phyloP scores from a whole-genome alignment of 148 eudicot species.

The Silene uniflora region DNA sequence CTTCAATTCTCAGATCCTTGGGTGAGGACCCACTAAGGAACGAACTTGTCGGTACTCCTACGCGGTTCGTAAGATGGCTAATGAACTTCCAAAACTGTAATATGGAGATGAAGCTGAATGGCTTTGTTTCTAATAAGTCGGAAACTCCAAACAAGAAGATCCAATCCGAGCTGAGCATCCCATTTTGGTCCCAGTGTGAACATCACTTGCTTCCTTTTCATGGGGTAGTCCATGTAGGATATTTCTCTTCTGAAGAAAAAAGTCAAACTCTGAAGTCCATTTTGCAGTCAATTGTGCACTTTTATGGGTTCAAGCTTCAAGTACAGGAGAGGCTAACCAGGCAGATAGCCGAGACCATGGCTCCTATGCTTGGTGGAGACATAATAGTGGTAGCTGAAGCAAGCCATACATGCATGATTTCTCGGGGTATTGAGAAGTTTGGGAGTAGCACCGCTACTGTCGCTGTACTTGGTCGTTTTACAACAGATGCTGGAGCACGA shows the following conservation, averaged over 20 bases:
- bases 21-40: conserved; percentile 82
- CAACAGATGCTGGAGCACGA: conserved; percentile 60
- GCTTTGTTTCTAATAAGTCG: conserved; percentile 30
- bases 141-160: conserved; percentile 26
- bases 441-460: conserved; percentile 84
- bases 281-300: conserved; percentile 72
- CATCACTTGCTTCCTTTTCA: conserved; percentile 94
- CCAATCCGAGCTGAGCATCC: conserved; percentile 53
- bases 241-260: conserved; percentile 33
- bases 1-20: conserved; percentile 54
- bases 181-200: conserved; percentile 91
- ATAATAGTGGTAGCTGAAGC: conserved; percentile 90
- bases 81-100: conserved; percentile 55
- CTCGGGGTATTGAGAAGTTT: conserved; percentile 86
- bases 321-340: conserved; percentile 93
- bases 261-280: conserved; percentile 44
- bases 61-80: conserved; percentile 70
- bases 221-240: conserved; percentile 88
- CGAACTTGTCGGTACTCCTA: conserved; percentile 74
- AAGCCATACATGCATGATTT: conserved; percentile 88
- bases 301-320: conserved; percentile 86
- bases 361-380: conserved; percentile 67
- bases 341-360: conserved; percentile 80
- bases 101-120: conserved; percentile 62
- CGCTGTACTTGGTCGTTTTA: conserved; percentile 86